Evolutionary conservation across 768 basidiomycete species (phyloP).

Genomic region (Leccinum aurantiacum): DNA sequence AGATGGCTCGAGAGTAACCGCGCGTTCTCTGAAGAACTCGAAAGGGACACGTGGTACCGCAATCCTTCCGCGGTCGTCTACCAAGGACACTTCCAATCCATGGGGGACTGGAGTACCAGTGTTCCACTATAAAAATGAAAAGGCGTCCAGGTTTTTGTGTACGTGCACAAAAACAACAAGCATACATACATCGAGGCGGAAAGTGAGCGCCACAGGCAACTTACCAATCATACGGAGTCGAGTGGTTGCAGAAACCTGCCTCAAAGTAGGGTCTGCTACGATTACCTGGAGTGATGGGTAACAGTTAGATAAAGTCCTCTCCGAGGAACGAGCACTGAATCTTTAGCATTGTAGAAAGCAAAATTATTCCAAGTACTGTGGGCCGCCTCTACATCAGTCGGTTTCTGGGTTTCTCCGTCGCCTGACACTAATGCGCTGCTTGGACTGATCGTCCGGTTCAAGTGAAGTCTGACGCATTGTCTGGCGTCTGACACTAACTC

Average conservation of each 20-base stretch:
- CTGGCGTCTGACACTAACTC: no score
- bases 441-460: no score
- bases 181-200: neutral
- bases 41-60: neutral
- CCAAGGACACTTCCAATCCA: slow-evolving; percentile 7
- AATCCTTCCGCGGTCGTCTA: slow-evolving; percentile 6
- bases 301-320: neutral
- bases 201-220: neutral
- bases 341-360: slow-evolving; percentile 9
- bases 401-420: no score
- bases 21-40: neutral
- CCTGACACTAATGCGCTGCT: no score
- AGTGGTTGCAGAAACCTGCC: slow-evolving; percentile 6
- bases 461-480: no score
- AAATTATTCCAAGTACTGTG: neutral
- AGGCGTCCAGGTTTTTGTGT: neutral
- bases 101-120: neutral
- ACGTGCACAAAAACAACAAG: neutral
- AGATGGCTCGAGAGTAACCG: neutral
- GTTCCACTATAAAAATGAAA: slow-evolving; percentile 4
- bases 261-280: slow-evolving; percentile 12
- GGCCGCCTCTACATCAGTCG: no score
- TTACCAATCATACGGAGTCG: slow-evolving; percentile 10
- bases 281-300: neutral
- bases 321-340: neutral